phyloP scores from a whole-genome alignment of 108 stramenopile species.

The Fragilaria crotonensis region DNA sequence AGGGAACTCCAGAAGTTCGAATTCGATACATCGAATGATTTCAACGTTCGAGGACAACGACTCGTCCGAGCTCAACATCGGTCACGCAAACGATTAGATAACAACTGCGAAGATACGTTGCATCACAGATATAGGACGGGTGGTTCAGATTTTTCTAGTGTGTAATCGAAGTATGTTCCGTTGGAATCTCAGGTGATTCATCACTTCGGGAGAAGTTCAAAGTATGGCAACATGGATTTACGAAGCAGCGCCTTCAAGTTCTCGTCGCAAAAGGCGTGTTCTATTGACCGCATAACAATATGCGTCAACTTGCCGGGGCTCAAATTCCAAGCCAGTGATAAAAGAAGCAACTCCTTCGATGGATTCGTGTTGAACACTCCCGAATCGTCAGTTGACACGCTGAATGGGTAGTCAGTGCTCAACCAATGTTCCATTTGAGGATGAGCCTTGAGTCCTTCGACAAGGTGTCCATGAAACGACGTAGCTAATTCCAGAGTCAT shows the following conservation, averaged over 20 bases:
- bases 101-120: too few species aligned
- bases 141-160: too few species aligned
- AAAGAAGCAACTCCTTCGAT: constrained; percentile 45
- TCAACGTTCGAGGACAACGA: too few species aligned
- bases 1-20: too few species aligned
- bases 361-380: constrained; percentile 59
- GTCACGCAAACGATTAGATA: too few species aligned
- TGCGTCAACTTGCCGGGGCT: constrained; percentile 8
- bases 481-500: constrained; percentile 63
- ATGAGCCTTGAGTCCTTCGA: constrained; percentile 50
- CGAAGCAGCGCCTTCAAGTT: constrained; percentile 7
- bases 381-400: constrained; percentile 66
- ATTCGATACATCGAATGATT: too few species aligned
- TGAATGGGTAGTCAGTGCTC: constrained; percentile 30
- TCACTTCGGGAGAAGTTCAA: too few species aligned
- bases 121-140: too few species aligned
- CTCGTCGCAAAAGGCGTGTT: constrained; percentile 43
- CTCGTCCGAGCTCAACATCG: too few species aligned
- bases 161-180: too few species aligned
- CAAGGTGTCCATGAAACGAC: constrained; percentile 27
- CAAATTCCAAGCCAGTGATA: constrained; percentile 35
- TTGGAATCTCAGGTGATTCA: too few species aligned
- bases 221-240: not conserved
- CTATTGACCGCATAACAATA: constrained; percentile 31
- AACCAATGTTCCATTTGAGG: constrained; percentile 43